Conservation (phyloP, 2,329 filamentous ascomycete genomes). For the Neopestalotiopsis rosae region DNA sequence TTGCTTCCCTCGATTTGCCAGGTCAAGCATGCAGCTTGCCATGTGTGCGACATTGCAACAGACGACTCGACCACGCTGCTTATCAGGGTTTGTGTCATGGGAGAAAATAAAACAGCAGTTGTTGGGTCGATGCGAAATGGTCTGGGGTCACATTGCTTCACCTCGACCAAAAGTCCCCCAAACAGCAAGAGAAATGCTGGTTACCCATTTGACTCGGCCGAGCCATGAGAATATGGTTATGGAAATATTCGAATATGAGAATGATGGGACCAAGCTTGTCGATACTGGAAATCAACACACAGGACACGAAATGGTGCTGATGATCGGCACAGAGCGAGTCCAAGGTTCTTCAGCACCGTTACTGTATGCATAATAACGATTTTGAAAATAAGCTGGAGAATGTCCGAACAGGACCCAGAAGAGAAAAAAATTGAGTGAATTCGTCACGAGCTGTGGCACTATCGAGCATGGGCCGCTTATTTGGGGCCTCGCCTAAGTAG, state of each 20-base stretch:
- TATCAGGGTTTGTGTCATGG: neutral
- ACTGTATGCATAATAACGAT: too few relatives aligned
- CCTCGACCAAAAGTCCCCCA: neutral
- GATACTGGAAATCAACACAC: too few relatives aligned
- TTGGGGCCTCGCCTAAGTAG: neutral
- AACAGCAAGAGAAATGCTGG: neutral
- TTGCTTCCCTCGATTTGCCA: slow-evolving; percentile 9
- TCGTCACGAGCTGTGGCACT: neutral
- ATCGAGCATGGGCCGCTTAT: neutral
- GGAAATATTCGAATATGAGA: too few relatives aligned
- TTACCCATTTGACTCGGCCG: neutral
- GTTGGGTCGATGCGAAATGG: neutral
- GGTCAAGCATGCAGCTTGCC: slow-evolving; percentile 7
- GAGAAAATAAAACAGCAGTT: too few relatives aligned
- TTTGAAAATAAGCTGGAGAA: too few relatives aligned
- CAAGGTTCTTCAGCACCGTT: too few relatives aligned
- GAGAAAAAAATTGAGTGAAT: neutral
- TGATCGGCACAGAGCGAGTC: too few relatives aligned
- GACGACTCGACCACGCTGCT: neutral
- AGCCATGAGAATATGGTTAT: neutral
- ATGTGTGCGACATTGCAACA: slow-evolving; percentile 3
- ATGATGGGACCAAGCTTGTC: too few relatives aligned
- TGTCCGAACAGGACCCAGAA: neutral
- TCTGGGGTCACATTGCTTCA: neutral
- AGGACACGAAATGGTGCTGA: too few relatives aligned